These are phyloP conservation scores for Didymella arachidicola DNA, from an alignment of 2,329 filamentous ascomycete species.

Conservation along the genomic window DNA sequence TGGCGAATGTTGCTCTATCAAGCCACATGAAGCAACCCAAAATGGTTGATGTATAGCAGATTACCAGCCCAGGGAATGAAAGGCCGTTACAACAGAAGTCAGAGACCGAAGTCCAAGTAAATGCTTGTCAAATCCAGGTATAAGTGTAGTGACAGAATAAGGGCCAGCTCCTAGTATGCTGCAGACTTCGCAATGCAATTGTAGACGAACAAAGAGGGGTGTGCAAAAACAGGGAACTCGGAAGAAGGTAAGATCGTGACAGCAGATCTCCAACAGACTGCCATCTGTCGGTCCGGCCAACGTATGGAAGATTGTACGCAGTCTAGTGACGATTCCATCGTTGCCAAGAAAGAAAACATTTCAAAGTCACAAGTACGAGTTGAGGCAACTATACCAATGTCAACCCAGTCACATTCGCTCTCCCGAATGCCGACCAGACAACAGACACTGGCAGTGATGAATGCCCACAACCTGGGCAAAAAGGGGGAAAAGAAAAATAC, in stretches of 20 bases:
- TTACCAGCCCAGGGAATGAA: constrained; percentile 14
- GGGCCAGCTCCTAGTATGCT: constrained; percentile 34
- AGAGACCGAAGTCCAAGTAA: constrained; percentile 28
- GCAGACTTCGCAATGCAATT: constrained; percentile 36
- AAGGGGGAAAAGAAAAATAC: constrained; percentile 19
- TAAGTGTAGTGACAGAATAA: constrained; percentile 46
- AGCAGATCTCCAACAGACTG: constrained; percentile 25
- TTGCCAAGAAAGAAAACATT: constrained; percentile 15
- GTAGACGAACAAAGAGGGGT: constrained; percentile 27
- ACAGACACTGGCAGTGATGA: constrained; percentile 6
- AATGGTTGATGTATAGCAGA: constrained; percentile 20
- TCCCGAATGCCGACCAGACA: constrained; percentile 21
- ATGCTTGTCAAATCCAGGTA: constrained; percentile 32
- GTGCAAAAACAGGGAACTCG: constrained; percentile 2
- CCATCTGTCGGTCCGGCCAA: constrained; percentile 35
- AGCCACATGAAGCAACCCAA: constrained; percentile 19
- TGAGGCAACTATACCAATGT: constrained; percentile 1
- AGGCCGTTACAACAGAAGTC: constrained; percentile 26
- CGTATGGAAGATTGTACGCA: constrained; percentile 25
- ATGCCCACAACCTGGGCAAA: constrained; percentile 6
- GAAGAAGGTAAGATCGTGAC: constrained; percentile 19
- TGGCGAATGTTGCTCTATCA: constrained; percentile 16
- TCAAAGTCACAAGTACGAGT: constrained; percentile 1
- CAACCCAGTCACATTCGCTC: constrained; percentile 5
- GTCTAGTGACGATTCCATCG: constrained; percentile 31